A percentile compares a stretch with the other conserved stretches of the same genome.
phyloP scores from a whole-genome alignment of 495 filamentous ascomycete genomes.

The Xylaria sp. region DNA sequence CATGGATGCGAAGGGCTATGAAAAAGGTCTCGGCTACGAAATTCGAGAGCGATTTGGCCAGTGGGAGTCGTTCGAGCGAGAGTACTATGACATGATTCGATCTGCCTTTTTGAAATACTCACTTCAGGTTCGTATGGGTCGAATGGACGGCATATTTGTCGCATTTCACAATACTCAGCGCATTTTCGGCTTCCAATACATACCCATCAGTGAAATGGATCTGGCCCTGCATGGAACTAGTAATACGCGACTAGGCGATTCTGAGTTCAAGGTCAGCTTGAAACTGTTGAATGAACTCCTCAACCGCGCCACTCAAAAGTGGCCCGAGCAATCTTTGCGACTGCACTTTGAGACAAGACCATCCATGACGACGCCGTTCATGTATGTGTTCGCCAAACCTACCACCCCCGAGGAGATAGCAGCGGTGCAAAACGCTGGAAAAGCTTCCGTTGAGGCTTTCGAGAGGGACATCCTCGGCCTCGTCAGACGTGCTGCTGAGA shows the following conservation, averaged over 20 bases:
- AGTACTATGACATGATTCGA: slow-evolving; percentile 96
- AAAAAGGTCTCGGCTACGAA: slow-evolving; percentile 85
- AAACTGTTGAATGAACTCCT: slow-evolving; percentile 78
- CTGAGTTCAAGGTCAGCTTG: slow-evolving; percentile 85
- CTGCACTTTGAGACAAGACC: slow-evolving; percentile 85
- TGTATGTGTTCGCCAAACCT: slow-evolving; percentile 91
- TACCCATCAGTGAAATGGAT: slow-evolving; percentile 88
- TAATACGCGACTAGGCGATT: slow-evolving; percentile 72
- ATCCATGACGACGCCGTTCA: slow-evolving; percentile 60
- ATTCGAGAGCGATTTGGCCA: slow-evolving; percentile 74
- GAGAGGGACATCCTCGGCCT: slow-evolving; percentile 68
- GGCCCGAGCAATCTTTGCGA: slow-evolving; percentile 76
- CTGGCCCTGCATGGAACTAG: slow-evolving; percentile 75
- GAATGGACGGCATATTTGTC: slow-evolving; percentile 99
- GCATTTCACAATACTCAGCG: slow-evolving; percentile 94
- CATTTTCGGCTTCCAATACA: slow-evolving; percentile 98
- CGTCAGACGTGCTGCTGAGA: slow-evolving; percentile 37
- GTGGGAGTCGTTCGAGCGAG: slow-evolving; percentile 91
- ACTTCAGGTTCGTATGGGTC: slow-evolving; percentile 91
- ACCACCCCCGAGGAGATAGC: slow-evolving; percentile 74
- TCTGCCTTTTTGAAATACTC: slow-evolving; percentile 97
- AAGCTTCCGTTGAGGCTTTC: slow-evolving; percentile 68
- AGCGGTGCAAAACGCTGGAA: slow-evolving; percentile 71
- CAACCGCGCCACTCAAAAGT: slow-evolving; percentile 74
- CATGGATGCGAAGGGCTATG: slow-evolving; percentile 76